These are phyloP conservation scores for Gossypium davidsonii DNA, from an alignment of 441 rosid species.

Conservation along the genomic window DNA sequence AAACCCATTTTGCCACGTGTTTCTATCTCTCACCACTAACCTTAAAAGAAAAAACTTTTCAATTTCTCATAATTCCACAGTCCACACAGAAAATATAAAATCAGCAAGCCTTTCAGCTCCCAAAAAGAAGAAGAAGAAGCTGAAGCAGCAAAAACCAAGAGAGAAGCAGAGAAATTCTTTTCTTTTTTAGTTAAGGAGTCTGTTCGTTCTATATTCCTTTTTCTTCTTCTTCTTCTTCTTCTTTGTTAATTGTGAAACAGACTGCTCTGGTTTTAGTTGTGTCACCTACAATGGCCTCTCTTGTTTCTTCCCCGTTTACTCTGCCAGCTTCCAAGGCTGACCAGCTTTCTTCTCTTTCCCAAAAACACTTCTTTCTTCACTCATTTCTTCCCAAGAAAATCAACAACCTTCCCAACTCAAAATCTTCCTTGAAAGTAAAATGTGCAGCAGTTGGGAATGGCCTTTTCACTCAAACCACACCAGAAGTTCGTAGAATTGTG, in stretches of 20 bases:
- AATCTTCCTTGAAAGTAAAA: slow-evolving; percentile 42
- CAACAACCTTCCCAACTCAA: slow-evolving; percentile 27
- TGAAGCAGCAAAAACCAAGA: not conserved
- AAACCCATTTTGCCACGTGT: slow-evolving; percentile 63
- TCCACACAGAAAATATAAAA: slow-evolving; percentile 17
- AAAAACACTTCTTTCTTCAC: slow-evolving; percentile 71
- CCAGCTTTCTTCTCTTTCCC: slow-evolving; percentile 63
- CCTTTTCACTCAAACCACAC: slow-evolving; percentile 85
- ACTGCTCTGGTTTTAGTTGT: slow-evolving; percentile 24
- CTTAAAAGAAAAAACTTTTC: slow-evolving; percentile 26
- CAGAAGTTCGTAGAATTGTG: slow-evolving; percentile 79
- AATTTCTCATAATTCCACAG: slow-evolving; percentile 17
- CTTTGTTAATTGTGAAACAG: slow-evolving; percentile 21
- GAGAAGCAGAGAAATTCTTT: slow-evolving; percentile 7
- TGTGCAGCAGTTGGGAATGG: slow-evolving; percentile 77
- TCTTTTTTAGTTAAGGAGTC: not conserved
- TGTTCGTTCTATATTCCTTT: not conserved
- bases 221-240: not conserved
- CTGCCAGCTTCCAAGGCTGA: slow-evolving; percentile 54
- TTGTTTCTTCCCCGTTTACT: slow-evolving; percentile 67
- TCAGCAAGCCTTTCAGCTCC: slow-evolving; percentile 12
- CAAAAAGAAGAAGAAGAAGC: not conserved
- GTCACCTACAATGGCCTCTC: slow-evolving; percentile 53
- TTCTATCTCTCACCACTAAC: slow-evolving; percentile 47
- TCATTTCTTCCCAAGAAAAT: slow-evolving; percentile 58